phyloP scores from a whole-genome alignment of 768 basidiomycete genomes.

The Rhodotorula graminis region DNA sequence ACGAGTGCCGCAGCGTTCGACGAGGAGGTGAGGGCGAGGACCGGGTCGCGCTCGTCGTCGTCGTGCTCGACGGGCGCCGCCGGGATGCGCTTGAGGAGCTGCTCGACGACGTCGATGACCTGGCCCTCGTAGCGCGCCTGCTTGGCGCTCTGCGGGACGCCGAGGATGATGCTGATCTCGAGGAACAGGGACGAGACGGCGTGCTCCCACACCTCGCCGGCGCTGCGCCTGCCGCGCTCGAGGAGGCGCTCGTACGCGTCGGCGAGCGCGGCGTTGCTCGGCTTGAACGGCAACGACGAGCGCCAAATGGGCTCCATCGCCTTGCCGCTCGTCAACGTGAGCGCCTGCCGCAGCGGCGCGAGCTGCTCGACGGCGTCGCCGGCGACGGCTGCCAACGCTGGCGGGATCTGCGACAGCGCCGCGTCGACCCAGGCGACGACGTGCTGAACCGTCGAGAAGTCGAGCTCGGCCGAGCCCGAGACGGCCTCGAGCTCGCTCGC shows the following conservation, averaged over 20 bases:
- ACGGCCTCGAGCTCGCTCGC: slow-evolving; percentile 52
- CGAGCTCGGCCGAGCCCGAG: slow-evolving; percentile 50
- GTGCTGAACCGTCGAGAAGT: slow-evolving; percentile 65
- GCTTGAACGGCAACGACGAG: slow-evolving; percentile 42
- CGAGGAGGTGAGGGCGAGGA: slow-evolving; percentile 5
- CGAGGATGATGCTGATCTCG: slow-evolving; percentile 30
- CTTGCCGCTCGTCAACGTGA: slow-evolving; percentile 65
- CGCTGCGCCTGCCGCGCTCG: not conserved
- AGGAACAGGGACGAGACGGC: slow-evolving; percentile 29
- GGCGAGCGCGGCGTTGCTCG: slow-evolving; percentile 2
- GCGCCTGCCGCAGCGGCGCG: slow-evolving; percentile 51
- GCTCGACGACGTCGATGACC: slow-evolving; percentile 15
- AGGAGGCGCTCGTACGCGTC: slow-evolving; percentile 17
- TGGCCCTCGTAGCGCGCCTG: not conserved
- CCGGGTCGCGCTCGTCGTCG: slow-evolving; percentile 6
- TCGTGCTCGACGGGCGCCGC: not conserved
- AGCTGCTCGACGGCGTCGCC: slow-evolving; percentile 25
- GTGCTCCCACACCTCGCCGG: slow-evolving; percentile 27
- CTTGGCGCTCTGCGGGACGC: slow-evolving; percentile 22
- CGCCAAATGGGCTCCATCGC: slow-evolving; percentile 71
- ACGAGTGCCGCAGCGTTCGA: slow-evolving; percentile 23
- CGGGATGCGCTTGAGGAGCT: slow-evolving; percentile 17
- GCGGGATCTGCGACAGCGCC: slow-evolving; percentile 47
- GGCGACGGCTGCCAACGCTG: slow-evolving; percentile 2
- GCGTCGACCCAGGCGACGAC: slow-evolving; percentile 57